Percentiles rank a stretch among this genome's conserved stretches.
These are phyloP conservation scores for Plasmodium gonderi DNA, from an alignment of 169 alveolate genomes.

Conservation along the genomic window DNA sequence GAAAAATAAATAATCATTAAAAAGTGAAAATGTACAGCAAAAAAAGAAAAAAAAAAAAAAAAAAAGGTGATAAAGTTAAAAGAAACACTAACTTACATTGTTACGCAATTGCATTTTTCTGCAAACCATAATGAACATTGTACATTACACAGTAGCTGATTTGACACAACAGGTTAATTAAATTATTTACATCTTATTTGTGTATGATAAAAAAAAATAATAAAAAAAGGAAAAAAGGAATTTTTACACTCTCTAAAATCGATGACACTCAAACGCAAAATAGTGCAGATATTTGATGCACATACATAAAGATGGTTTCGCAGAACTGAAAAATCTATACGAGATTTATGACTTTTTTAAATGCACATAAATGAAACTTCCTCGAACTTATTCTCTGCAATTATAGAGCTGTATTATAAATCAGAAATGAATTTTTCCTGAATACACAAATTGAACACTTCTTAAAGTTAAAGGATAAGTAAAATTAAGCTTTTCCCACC, in stretches of 20 bases:
- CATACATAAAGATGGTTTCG: not conserved
- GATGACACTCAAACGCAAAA: not conserved
- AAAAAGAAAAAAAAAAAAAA: not conserved
- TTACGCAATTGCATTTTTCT: not conserved
- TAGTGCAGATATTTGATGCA: not conserved
- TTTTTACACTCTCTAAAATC: not conserved
- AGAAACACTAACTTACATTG: not conserved
- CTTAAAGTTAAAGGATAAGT: not conserved
- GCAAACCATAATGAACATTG: not conserved
- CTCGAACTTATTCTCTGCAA: not conserved
- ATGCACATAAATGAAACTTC: not conserved
- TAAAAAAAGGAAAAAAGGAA: not conserved
- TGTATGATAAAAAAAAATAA: not conserved
- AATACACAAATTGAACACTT: not conserved
- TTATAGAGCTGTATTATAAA: not conserved
- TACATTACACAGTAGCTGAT: not conserved
- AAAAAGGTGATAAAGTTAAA: not conserved
- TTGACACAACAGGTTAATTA: not conserved
- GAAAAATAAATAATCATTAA: not conserved
- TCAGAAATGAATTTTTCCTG: not conserved
- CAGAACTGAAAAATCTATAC: not conserved
- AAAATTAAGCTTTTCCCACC: slow-evolving; percentile 15
- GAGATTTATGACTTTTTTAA: not conserved
- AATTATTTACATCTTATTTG: not conserved
- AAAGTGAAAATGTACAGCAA: not conserved